Percentiles rank a stretch among this genome's conserved stretches.
Conservation (phyloP, 75 land plant genomes). For the Pinus taeda region DNA sequence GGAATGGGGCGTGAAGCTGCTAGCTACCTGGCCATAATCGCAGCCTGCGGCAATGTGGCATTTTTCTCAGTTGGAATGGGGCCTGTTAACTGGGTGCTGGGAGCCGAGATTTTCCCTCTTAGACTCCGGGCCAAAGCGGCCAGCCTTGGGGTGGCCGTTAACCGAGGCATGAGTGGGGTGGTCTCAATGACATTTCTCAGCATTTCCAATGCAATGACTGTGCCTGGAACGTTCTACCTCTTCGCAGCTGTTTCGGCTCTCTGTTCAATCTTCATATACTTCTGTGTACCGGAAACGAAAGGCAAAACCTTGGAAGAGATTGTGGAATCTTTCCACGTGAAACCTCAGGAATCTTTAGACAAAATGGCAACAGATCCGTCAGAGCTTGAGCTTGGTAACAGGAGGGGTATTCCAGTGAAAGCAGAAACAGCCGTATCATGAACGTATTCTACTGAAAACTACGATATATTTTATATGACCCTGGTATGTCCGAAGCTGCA, state of each 20-base stretch:
- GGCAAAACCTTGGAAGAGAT: slow-evolving; percentile 82
- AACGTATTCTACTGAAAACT: too few species aligned
- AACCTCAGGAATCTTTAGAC: background rate
- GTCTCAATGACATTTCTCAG: slow-evolving; percentile 84
- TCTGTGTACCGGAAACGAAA: slow-evolving; percentile 76
- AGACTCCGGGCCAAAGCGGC: slow-evolving; percentile 73
- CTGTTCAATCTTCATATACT: slow-evolving; percentile 46
- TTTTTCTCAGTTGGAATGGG: slow-evolving; percentile 91
- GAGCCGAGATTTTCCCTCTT: slow-evolving; percentile 79
- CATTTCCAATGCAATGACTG: slow-evolving; percentile 45
- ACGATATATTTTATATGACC: background rate
- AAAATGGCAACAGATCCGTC: background rate
- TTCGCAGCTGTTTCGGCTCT: slow-evolving; percentile 43
- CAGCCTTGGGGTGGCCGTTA: slow-evolving; percentile 60
- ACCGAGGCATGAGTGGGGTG: slow-evolving; percentile 65
- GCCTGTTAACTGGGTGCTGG: slow-evolving; percentile 74
- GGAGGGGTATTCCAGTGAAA: background rate
- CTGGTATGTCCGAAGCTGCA: background rate
- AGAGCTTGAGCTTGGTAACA: background rate
- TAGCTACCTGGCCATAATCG: slow-evolving; percentile 38
- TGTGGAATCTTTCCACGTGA: slow-evolving; percentile 44
- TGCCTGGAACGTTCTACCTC: slow-evolving; percentile 68
- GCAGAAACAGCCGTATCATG: background rate
- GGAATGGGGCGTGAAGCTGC: slow-evolving; percentile 26
- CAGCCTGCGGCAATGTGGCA: slow-evolving; percentile 60